Evolutionary conservation across 768 basidiomycete species (phyloP).

Genomic region (Candolleomyces aberdarensis): DNA sequence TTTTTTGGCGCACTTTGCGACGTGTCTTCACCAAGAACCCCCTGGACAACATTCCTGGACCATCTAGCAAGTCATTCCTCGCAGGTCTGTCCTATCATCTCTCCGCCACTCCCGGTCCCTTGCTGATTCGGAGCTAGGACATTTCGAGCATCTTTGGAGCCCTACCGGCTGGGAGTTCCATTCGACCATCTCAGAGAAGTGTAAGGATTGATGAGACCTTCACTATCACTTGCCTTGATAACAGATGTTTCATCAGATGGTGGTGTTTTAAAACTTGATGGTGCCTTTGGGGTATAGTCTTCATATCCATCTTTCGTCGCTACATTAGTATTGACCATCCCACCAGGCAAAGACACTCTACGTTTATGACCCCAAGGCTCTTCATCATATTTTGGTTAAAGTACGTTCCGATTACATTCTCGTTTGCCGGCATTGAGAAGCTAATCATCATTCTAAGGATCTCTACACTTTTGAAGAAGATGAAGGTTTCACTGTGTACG

Average conservation of each 20-base stretch:
- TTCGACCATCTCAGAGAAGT: slow-evolving; percentile 27
- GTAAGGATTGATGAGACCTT: slow-evolving; percentile 15
- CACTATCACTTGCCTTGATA: neutral
- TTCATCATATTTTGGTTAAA: slow-evolving; percentile 44
- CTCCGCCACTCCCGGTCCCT: neutral
- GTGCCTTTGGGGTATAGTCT: slow-evolving; percentile 30
- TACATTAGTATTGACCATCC: neutral
- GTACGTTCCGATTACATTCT: slow-evolving; percentile 16
- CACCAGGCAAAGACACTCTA: slow-evolving; percentile 32
- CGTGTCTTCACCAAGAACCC: neutral
- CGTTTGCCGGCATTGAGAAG: neutral
- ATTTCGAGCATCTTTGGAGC: neutral
- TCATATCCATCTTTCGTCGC: neutral
- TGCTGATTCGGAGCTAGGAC: neutral
- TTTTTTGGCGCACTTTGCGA: neutral
- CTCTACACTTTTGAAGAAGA: slow-evolving; percentile 31
- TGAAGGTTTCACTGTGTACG: slow-evolving; percentile 21
- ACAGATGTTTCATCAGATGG: slow-evolving; percentile 22
- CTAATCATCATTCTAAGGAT: slow-evolving; percentile 18
- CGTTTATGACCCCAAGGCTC: slow-evolving; percentile 42
- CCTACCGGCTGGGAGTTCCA: slow-evolving; percentile 36
- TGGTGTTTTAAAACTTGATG: slow-evolving; percentile 30
- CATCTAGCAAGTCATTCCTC: neutral
- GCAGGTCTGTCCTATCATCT: neutral
- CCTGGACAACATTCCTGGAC: neutral